Base-by-base conservation (phyloP, 1,284 basidiomycete genomes). In the Xerocomus amazonicus region DNA sequence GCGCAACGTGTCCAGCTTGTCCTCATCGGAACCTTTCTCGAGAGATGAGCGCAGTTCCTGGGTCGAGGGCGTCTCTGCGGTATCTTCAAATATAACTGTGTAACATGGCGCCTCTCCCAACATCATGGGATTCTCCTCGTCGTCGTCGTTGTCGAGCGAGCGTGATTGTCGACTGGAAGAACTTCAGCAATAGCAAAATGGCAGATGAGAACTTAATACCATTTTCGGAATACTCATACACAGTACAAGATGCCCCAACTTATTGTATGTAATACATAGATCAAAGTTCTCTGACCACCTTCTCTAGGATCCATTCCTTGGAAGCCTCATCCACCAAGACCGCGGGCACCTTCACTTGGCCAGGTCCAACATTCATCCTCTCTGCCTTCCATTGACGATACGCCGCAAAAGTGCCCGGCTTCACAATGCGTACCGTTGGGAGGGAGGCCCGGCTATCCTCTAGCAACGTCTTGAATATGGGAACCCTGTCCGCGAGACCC, bases 1-100 rank as follows among this genome's bases (percentile, higher is more conserved):
- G 66, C 94, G 84, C 76, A 99, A 85, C 62, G 95, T 94, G 73
- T 99, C 95, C 64, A 97, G 76, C 77, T 98, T 99, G 74, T 94
- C 86, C 61, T 98, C 96, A 72, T 98, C 96, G n/a, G 87, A 83
- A 52, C 94, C 95, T 73, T 97, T 97, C 75, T 98, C 92, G 45
- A 99, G 79, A 39, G 84, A 83, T 56, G 84, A 80, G 53, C 94
- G 82, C 49, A 99, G 80, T 61, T 99, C 96, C 59, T 86, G 79
- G 1, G 81, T 79, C 28, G 90, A 84, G n/a, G 89, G 90, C 16
- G 80, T 77, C 69, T 92, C 90, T 26, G 80, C 76, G 54, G 76
- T 80, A 66, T 90, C 88, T 63, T 94, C 91, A 50, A 80, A 82
- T 45, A 95, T 81, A 60, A 95, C 77, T 19, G 92, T 93, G 69